Conservation (phyloP, 2,329 filamentous ascomycete species). For the Fusarium sp. region DNA sequence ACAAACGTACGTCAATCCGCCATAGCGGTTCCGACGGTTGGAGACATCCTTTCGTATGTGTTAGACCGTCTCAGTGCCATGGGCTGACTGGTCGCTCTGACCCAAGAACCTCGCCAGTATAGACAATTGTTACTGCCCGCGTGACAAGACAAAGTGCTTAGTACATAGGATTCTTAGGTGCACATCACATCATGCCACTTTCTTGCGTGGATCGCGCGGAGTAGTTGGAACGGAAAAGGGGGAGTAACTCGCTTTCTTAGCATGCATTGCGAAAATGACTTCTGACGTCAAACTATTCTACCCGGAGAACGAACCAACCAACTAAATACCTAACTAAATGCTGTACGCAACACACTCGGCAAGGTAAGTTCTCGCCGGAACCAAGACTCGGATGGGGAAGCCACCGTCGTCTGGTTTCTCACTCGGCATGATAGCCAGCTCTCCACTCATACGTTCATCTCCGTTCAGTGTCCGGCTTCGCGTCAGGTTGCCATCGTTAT, state of each 20-base stretch:
- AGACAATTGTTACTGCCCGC: neutral
- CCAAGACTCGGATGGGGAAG: neutral
- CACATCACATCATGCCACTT: neutral
- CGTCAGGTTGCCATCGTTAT: neutral
- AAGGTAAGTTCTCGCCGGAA: neutral
- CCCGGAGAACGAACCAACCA: neutral
- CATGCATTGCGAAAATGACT: neutral
- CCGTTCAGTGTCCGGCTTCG: neutral
- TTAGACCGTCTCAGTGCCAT: neutral
- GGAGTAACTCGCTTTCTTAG: neutral
- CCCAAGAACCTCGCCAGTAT: neutral
- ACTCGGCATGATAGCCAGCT: neutral
- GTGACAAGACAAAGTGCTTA: neutral
- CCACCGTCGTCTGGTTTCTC: neutral
- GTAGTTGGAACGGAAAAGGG: neutral
- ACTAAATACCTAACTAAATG: neutral
- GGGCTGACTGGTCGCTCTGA: neutral
- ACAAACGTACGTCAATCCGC: neutral
- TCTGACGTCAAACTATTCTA: neutral
- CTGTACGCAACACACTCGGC: neutral
- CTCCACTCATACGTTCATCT: neutral
- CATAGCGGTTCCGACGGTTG: neutral
- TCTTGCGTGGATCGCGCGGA: neutral
- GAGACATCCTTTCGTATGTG: neutral
- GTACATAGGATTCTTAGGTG: neutral